phyloP scores from a whole-genome alignment of 192 early-diverging fungal species.

The Dissophora ornata region DNA sequence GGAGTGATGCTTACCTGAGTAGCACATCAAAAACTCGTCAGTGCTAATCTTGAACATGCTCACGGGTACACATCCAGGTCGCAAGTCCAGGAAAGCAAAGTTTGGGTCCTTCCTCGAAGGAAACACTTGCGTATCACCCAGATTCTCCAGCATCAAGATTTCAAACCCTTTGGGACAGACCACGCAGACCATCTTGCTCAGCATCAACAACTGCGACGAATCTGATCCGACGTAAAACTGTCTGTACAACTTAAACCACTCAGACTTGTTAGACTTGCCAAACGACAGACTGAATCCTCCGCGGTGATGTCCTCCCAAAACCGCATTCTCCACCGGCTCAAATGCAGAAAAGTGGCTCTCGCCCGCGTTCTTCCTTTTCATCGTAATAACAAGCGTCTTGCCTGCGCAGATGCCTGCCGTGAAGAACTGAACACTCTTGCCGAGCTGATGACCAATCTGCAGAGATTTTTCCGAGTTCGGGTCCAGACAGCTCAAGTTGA shows the following conservation, averaged over 20 bases:
- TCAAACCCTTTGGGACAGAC: conserved; percentile 91
- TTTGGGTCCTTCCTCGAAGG: conserved; percentile 82
- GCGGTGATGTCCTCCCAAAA: conserved; percentile 34
- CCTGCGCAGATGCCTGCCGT: conserved; percentile 54
- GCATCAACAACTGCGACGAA: conserved; percentile 84
- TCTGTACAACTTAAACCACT: conserved; percentile 62
- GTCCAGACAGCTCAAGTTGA: conserved; percentile 50
- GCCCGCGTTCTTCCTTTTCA: conserved; percentile 49
- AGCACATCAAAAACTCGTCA: conserved; percentile 88
- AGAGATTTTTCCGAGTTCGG: conserved; percentile 50
- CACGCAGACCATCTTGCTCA: conserved; percentile 87
- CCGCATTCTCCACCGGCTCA: conserved; percentile 49
- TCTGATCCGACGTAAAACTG: conserved; percentile 95
- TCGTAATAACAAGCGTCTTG: conserved; percentile 54
- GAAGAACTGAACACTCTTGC: conserved; percentile 59
- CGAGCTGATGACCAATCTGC: conserved; percentile 44
- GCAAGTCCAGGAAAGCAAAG: conserved; percentile 77
- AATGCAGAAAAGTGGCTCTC: conserved; percentile 50
- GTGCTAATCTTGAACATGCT: conserved; percentile 82
- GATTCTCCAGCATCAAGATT: conserved; percentile 85
- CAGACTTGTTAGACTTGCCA: conserved; percentile 41
- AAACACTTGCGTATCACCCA: conserved; percentile 83
- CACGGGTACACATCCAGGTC: conserved; percentile 79
- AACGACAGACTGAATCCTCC: conserved; percentile 49
- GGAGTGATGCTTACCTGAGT: conserved; percentile 71